Base-by-base conservation (phyloP, 2,329 filamentous ascomycete genomes). In the Metarhizium humberi region DNA sequence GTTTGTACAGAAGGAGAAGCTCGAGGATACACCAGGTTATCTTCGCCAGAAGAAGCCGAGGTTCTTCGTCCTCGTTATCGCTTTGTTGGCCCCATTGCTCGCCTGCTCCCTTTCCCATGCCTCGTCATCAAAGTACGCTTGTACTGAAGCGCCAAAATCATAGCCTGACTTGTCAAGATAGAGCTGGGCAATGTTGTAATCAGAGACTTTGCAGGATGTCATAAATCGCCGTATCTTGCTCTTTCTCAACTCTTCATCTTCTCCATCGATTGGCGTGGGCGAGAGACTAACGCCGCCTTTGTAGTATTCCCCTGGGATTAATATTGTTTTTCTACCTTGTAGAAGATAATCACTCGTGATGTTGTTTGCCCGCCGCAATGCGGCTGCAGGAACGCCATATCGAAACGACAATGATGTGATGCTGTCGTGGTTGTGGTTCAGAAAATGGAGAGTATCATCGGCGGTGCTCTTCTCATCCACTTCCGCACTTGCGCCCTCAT, bases 121-220 rank as follows among this genome's bases (percentile, higher is more conserved):
- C 67, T 91, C 88, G 59, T 94, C 89, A 3, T 82, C 86, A 59
- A 80, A 76, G 67, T 82, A 91, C 3, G 79, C 75, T 42, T 79
- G 75, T 6, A 87, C 78, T 0, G 88, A 88, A 32, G 71, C 68
- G 3, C 83, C 80, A 16, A 92, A 72, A 61, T 90, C 78, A 67
- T 87, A 90, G 7, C 77, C 76, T 25, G 77, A 74, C 67, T 89
- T 85, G 63, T 90, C 80, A 47, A 94, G 76, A 67, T 94, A 94
- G 20, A 92, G 67, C 32, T 88, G 67, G 1, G 89, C 89, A 52
- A 90, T 75, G 65, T 90, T 86, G 71, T 85, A 92, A 75, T 92
- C 86, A 29, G 81, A 74, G 32, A 89, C 86, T 67, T 92, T 92
- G 71, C 85, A 89, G 1, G 78, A 77, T 2, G 90, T 83, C 88